phyloP scores from a whole-genome alignment of 164 flowering plant species.

The Sextonia rubra region DNA sequence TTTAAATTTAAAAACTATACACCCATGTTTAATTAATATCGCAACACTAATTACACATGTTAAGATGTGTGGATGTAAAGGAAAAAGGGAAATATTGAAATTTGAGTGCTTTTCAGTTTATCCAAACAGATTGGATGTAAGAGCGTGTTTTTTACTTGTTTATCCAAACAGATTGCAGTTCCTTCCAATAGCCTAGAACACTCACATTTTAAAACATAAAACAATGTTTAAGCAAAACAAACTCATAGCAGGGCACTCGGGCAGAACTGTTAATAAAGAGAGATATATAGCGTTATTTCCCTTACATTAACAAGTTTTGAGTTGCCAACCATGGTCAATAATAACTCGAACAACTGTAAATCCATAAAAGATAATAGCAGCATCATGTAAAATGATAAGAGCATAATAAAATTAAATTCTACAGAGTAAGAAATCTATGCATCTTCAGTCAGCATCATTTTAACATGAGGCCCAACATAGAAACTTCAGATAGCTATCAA shows the following conservation, averaged over 20 bases:
- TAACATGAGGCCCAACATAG: neutral
- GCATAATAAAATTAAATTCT: neutral
- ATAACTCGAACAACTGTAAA: constrained; percentile 78
- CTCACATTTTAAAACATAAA: constrained; percentile 7
- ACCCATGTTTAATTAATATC: too few relatives aligned
- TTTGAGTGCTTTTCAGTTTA: too few relatives aligned
- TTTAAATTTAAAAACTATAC: too few relatives aligned
- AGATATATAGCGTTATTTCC: neutral
- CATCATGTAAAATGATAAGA: neutral
- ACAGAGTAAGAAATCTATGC: neutral
- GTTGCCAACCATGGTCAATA: constrained; percentile 74
- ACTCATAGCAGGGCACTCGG: neutral
- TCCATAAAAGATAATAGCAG: constrained; percentile 4
- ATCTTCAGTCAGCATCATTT: neutral
- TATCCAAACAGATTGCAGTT: too few relatives aligned
- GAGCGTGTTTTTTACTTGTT: too few relatives aligned
- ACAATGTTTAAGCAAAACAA: neutral
- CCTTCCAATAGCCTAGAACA: constrained; percentile 47
- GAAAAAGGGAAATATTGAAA: too few relatives aligned
- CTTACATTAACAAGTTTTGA: constrained; percentile 56
- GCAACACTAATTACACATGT: too few relatives aligned
- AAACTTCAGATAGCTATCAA: too few relatives aligned
- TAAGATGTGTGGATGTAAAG: too few relatives aligned
- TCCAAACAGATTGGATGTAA: too few relatives aligned
- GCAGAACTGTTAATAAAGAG: neutral